phyloP scores from a whole-genome alignment of 768 basidiomycete genomes.

The Termitomyces sp. region DNA sequence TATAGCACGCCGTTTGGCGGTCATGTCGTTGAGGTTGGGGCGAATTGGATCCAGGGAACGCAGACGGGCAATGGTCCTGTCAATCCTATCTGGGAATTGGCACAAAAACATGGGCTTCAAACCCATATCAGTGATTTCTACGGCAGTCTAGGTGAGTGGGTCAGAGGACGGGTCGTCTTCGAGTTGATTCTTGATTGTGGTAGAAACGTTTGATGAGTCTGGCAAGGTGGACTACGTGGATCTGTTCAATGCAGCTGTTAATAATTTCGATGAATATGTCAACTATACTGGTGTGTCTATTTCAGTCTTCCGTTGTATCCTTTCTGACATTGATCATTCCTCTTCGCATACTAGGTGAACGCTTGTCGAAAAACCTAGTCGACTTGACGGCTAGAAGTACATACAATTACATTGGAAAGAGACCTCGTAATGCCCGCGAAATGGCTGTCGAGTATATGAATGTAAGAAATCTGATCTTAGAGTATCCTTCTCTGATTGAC shows the following conservation, averaged over 20 bases:
- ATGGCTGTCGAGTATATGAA: constrained; percentile 53
- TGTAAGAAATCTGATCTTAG: constrained; percentile 15
- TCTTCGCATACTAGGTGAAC: neutral
- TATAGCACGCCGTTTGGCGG: neutral
- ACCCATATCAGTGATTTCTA: neutral
- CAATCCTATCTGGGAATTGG: neutral
- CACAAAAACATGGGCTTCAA: neutral
- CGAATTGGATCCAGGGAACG: neutral
- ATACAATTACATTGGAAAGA: neutral
- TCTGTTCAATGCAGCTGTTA: constrained; percentile 29
- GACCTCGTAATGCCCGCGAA: constrained; percentile 31
- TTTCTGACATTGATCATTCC: neutral
- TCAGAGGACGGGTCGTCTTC: neutral
- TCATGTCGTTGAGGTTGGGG: neutral
- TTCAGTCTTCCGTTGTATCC: neutral
- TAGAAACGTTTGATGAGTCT: constrained; percentile 49
- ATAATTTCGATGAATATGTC: constrained; percentile 25
- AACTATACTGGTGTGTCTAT: constrained; percentile 33
- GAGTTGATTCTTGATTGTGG: neutral
- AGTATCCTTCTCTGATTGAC: neutral
- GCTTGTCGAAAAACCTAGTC: neutral
- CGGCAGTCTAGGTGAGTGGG: neutral
- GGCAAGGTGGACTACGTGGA: constrained; percentile 44
- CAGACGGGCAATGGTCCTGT: neutral
- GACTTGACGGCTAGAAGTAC: neutral